Percentiles rank a stretch among this genome's conserved stretches.
These are phyloP conservation scores for Pisolithus tinctorius DNA, from an alignment of 768 basidiomycete species.

Conservation along the genomic window DNA sequence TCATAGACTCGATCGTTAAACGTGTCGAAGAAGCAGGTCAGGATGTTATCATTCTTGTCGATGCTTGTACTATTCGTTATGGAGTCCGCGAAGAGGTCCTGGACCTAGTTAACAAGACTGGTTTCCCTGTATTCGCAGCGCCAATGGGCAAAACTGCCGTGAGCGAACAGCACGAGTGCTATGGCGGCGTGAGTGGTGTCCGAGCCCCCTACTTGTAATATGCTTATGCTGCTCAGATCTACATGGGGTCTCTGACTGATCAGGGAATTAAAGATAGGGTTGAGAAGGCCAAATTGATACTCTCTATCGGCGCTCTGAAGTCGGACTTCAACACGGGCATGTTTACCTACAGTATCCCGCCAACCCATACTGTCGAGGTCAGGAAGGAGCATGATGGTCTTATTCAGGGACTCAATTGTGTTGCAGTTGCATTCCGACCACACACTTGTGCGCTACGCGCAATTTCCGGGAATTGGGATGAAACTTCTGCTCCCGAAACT, in stretches of 20 bases:
- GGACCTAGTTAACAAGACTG: constrained; percentile 57
- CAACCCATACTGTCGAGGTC: constrained; percentile 57
- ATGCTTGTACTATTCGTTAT: constrained; percentile 76
- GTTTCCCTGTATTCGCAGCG: constrained; percentile 66
- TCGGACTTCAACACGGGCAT: constrained; percentile 88
- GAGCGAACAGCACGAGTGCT: constrained; percentile 63
- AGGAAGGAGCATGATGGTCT: not conserved
- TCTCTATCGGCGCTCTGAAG: constrained; percentile 64
- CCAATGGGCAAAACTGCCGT: constrained; percentile 81
- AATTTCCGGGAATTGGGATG: constrained; percentile 65
- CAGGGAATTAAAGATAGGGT: constrained; percentile 64
- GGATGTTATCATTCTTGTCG: constrained; percentile 70
- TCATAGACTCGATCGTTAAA: constrained; percentile 65
- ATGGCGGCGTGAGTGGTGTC: constrained; percentile 61
- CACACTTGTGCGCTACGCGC: constrained; percentile 57
- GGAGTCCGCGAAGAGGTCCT: constrained; percentile 55
- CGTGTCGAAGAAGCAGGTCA: constrained; percentile 51
- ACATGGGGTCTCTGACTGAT: constrained; percentile 64
- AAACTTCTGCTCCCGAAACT: constrained; percentile 71
- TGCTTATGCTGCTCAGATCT: constrained; percentile 43
- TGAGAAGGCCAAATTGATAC: constrained; percentile 66
- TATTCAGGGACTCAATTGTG: not conserved
- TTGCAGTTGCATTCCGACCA: constrained; percentile 69
- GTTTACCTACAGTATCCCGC: constrained; percentile 70
- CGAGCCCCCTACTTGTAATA: not conserved